Conservation (phyloP, 225 moss, liverwort and hornwort species). For the Sphagnum tenellum region DNA sequence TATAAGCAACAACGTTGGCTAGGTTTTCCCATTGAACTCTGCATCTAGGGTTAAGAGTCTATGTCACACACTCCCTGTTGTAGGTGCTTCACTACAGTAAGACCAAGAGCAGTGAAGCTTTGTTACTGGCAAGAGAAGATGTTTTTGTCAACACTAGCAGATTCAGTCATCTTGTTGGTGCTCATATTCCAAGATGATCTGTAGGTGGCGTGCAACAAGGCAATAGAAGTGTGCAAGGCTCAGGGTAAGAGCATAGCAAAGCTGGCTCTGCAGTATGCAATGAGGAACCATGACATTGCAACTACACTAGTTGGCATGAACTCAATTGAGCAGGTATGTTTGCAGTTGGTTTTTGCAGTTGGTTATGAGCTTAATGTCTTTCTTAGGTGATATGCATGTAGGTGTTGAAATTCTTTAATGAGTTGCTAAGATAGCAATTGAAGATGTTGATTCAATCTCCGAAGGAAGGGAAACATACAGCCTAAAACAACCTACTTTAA, state of each 20-base stretch:
- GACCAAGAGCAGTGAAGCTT: not conserved
- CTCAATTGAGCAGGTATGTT: constrained; percentile 54
- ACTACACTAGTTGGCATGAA: constrained; percentile 85
- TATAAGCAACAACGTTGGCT: too few relatives aligned
- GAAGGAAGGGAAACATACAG: not conserved
- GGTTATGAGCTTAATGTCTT: not conserved
- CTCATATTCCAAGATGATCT: too few relatives aligned
- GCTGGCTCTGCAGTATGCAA: constrained; percentile 70
- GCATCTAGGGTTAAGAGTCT: too few relatives aligned
- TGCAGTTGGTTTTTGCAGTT: not conserved
- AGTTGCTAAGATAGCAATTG: not conserved
- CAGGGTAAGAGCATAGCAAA: constrained; percentile 73
- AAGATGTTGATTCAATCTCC: not conserved
- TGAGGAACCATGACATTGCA: constrained; percentile 50
- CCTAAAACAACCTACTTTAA: too few relatives aligned
- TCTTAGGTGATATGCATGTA: not conserved
- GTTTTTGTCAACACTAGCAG: not conserved
- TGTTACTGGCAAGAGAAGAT: not conserved
- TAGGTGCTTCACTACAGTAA: too few relatives aligned
- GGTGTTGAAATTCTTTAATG: not conserved
- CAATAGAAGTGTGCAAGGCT: constrained; percentile 58
- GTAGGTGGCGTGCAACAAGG: constrained; percentile 60
- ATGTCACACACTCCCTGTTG: too few relatives aligned
- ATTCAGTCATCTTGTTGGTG: too few relatives aligned
- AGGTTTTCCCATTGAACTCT: too few relatives aligned